phyloP scores from a whole-genome alignment of 2,329 filamentous ascomycete genomes.

The Colletotrichum sp. region DNA sequence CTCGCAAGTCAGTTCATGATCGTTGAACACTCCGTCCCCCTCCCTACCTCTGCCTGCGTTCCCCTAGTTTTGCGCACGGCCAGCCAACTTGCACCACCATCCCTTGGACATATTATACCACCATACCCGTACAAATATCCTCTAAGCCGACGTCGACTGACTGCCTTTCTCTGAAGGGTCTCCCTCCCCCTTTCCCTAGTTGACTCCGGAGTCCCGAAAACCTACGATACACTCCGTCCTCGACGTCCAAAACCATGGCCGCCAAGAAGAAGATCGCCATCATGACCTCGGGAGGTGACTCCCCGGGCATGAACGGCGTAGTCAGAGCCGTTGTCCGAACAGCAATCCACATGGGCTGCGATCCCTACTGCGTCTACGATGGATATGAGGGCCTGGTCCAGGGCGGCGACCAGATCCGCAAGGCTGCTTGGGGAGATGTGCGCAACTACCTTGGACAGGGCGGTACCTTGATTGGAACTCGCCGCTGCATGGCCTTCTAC shows the following conservation, averaged over 20 bases:
- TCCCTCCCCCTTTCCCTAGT: background rate
- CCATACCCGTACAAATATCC: background rate
- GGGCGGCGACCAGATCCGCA: conserved; percentile 84
- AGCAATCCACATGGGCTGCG: conserved; percentile 83
- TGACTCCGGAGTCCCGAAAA: conserved; percentile 7
- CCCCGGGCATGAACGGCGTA: conserved; percentile 92
- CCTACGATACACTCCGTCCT: background rate
- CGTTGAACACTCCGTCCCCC: background rate
- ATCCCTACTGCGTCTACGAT: conserved; percentile 84
- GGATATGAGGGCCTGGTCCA: conserved; percentile 95
- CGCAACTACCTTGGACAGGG: conserved; percentile 93
- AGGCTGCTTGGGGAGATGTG: conserved; percentile 92
- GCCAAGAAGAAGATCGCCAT: conserved; percentile 76
- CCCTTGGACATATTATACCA: conserved; percentile 6
- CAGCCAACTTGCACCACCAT: conserved; percentile 4
- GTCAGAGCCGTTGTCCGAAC: conserved; percentile 91
- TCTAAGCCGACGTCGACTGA: background rate
- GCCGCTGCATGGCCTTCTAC: conserved; percentile 90
- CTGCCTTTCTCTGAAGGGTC: background rate
- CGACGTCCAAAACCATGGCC: conserved; percentile 38
- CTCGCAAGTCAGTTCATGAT: conserved; percentile 11
- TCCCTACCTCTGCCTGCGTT: background rate
- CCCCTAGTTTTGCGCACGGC: conserved; percentile 1
- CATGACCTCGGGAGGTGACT: conserved; percentile 94
- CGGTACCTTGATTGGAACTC: conserved; percentile 94